These are phyloP conservation scores for Trichophyton mentagrophytes DNA, from an alignment of 2,329 filamentous ascomycete genomes.

Conservation along the genomic window DNA sequence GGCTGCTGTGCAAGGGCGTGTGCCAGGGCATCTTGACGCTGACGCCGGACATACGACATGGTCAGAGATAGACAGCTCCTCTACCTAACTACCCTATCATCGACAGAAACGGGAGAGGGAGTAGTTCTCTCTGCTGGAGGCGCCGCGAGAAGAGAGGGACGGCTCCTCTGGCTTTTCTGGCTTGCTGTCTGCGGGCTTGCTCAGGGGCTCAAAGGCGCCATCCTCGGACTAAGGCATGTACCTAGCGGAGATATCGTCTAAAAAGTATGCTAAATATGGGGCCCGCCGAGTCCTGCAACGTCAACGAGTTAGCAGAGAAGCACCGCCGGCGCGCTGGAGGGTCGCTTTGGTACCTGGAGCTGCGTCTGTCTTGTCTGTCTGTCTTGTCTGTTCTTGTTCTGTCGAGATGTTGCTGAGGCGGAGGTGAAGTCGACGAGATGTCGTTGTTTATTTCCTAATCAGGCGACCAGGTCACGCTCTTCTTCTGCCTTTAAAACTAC, in stretches of 20 bases:
- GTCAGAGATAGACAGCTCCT: not conserved
- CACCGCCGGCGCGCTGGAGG: not conserved
- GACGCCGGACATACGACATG: slow-evolving; percentile 3
- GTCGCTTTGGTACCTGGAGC: not conserved
- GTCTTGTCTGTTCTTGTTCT: too few relatives aligned
- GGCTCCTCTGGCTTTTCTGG: not conserved
- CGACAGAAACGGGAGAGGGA: not conserved
- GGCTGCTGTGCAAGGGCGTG: slow-evolving; percentile 3
- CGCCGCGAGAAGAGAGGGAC: not conserved
- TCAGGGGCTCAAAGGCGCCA: slow-evolving; percentile 1
- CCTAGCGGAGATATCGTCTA: not conserved
- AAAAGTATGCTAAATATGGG: not conserved
- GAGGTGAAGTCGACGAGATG: not conserved
- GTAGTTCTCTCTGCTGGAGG: not conserved
- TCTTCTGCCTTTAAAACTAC: not conserved
- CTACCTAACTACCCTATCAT: not conserved
- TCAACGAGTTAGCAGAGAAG: not conserved
- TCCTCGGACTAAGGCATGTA: not conserved
- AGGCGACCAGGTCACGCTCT: not conserved
- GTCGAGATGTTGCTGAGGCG: not conserved
- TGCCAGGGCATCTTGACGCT: slow-evolving; percentile 4
- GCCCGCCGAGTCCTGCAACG: not conserved
- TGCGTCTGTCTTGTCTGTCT: not conserved
- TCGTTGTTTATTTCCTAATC: not conserved
- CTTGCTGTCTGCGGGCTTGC: not conserved